phyloP scores from a whole-genome alignment of 192 early-diverging fungal species.

The Linnemannia schmuckeri region DNA sequence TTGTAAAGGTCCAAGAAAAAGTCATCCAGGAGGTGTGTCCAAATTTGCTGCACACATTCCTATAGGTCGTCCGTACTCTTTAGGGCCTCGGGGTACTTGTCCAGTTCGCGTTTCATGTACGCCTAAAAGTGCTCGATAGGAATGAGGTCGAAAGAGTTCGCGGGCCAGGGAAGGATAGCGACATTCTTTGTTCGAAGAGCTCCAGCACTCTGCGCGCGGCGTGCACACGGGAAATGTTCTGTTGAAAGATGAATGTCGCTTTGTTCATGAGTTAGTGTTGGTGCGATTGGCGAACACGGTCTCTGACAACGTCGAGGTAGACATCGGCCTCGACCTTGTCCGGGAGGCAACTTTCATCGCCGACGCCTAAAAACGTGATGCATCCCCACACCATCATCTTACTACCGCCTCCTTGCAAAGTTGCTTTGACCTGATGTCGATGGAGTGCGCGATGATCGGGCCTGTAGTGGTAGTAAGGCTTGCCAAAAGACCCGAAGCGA shows the following conservation, averaged over 20 bases:
- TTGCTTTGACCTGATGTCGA: background rate
- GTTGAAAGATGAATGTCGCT: no score
- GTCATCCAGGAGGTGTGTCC: no score
- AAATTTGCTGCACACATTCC: background rate
- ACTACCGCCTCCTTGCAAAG: background rate
- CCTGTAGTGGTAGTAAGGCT: background rate
- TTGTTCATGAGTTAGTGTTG: no score
- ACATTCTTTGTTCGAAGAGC: background rate
- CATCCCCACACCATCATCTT: slow-evolving; percentile 8
- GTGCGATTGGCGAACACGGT: background rate
- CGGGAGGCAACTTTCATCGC: background rate
- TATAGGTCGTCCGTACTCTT: background rate
- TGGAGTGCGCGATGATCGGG: background rate
- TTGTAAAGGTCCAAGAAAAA: no score
- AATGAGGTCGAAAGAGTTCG: no score
- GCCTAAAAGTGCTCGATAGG: no score
- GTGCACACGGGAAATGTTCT: no score
- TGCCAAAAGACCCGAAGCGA: background rate
- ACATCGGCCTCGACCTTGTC: background rate
- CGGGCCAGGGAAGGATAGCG: no score
- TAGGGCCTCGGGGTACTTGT: background rate
- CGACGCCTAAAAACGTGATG: background rate
- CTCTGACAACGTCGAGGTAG: background rate
- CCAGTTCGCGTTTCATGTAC: no score
- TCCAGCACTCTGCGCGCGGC: no score